Conservation (phyloP, 306 rosid genomes). For the Cicer cuneatum region DNA sequence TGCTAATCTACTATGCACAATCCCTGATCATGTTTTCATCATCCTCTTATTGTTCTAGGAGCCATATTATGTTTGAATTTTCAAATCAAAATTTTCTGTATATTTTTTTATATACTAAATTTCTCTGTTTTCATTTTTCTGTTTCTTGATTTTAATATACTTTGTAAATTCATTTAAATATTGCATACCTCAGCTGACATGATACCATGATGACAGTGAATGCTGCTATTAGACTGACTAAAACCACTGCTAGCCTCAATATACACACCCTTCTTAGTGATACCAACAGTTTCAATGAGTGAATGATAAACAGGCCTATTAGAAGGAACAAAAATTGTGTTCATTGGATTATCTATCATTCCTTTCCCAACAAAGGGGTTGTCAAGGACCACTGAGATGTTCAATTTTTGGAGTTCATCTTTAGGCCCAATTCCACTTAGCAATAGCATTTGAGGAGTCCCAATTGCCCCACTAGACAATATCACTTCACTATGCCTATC, state of each 20-base stretch:
- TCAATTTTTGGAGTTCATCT: slow-evolving; percentile 65
- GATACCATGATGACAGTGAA: slow-evolving; percentile 91
- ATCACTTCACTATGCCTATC: slow-evolving; percentile 67
- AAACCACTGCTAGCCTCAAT: slow-evolving; percentile 94
- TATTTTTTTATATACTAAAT: too few relatives aligned
- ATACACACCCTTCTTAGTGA: slow-evolving; percentile 81
- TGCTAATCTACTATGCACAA: not conserved
- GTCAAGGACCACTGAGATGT: slow-evolving; percentile 66
- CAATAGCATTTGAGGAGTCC: slow-evolving; percentile 83
- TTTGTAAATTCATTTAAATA: slow-evolving; percentile 10
- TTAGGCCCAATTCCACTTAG: slow-evolving; percentile 92
- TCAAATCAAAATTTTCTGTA: not conserved
- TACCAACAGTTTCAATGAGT: slow-evolving; percentile 86
- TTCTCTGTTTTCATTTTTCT: not conserved
- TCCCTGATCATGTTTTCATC: not conserved
- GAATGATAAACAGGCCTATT: slow-evolving; percentile 60
- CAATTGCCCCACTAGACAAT: slow-evolving; percentile 85
- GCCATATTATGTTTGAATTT: not conserved
- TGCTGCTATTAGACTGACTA: slow-evolving; percentile 77
- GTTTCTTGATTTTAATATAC: not conserved
- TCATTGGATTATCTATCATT: slow-evolving; percentile 97
- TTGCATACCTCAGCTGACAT: slow-evolving; percentile 89
- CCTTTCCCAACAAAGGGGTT: slow-evolving; percentile 82
- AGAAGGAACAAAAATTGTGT: slow-evolving; percentile 76
- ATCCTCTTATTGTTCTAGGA: not conserved